Evolutionary conservation across 352 stramenopile species (phyloP).

Genomic region (Globisporangium cylindrosporum): DNA sequence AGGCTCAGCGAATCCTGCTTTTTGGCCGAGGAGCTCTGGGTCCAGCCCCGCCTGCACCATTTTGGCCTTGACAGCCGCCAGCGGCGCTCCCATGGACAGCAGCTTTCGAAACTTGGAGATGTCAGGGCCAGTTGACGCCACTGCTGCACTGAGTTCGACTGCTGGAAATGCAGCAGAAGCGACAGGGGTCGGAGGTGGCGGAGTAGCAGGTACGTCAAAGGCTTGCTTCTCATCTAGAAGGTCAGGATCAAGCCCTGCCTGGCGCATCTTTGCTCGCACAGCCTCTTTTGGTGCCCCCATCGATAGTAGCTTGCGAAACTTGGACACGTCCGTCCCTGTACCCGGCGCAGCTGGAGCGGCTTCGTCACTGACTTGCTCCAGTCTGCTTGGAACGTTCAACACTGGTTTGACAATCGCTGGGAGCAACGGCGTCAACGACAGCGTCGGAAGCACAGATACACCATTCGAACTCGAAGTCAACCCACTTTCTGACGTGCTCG

Average conservation of each 20-base stretch:
- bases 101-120: constrained; percentile 64
- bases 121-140: constrained; percentile 19
- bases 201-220: constrained; percentile 49
- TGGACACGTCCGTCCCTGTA: constrained; percentile 33
- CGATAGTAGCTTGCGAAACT: constrained; percentile 92
- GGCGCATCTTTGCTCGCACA: constrained; percentile 62
- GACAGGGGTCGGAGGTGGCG: neutral
- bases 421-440: constrained; percentile 22
- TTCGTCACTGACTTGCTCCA: neutral
- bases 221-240: constrained; percentile 44
- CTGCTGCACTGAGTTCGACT: neutral
- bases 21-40: constrained; percentile 43
- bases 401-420: constrained; percentile 8
- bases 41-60: constrained; percentile 63
- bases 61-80: constrained; percentile 59
- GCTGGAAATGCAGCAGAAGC: neutral
- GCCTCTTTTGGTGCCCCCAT: constrained; percentile 82
- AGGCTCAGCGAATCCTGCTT: constrained; percentile 6
- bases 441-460: constrained; percentile 14
- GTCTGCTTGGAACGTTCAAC: constrained; percentile 21
- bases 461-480: neutral
- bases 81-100: constrained; percentile 56
- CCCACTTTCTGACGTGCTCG: neutral
- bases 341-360: constrained; percentile 2
- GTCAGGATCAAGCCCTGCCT: constrained; percentile 58